Conservation (phyloP, 805 yeast genomes). For the Saturnispora saitoi region DNA sequence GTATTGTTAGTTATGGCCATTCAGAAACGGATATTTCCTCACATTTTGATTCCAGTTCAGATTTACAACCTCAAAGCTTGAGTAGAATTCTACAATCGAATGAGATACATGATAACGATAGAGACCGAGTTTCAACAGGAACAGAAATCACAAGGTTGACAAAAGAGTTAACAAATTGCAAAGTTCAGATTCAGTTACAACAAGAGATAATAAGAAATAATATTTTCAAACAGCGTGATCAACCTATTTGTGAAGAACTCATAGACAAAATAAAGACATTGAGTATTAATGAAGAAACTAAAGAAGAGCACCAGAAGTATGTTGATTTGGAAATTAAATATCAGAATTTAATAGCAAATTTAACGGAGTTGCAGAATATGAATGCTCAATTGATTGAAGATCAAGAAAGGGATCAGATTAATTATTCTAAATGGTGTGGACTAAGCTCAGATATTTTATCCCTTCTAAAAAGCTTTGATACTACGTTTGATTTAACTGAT, state of each 20-base stretch:
- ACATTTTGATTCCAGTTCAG: neutral
- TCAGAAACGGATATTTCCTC: conserved; percentile 6
- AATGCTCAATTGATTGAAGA: conserved; percentile 13
- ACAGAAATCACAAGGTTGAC: conserved; percentile 23
- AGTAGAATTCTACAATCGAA: neutral
- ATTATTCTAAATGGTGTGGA: conserved; percentile 34
- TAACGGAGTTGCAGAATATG: conserved; percentile 11
- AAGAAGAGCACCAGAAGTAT: conserved; percentile 2
- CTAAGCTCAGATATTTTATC: conserved; percentile 18
- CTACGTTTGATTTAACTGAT: neutral
- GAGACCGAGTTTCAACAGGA: conserved; percentile 1
- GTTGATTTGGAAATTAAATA: neutral
- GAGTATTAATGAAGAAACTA: neutral
- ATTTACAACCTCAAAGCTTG: neutral
- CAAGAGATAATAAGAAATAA: conserved; percentile 24
- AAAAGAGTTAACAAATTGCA: conserved; percentile 28
- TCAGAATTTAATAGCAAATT: neutral
- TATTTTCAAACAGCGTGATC: conserved; percentile 8
- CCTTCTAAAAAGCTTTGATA: conserved; percentile 23
- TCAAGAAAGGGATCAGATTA: conserved; percentile 35
- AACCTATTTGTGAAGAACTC: conserved; percentile 12
- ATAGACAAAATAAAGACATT: conserved; percentile 6
- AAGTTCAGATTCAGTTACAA: conserved; percentile 27
- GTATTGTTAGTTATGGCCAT: neutral
- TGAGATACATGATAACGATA: neutral